Percentiles rank a stretch among this genome's conserved stretches.
phyloP scores from a whole-genome alignment of 2,329 filamentous ascomycete species.

The Chalara sp. region DNA sequence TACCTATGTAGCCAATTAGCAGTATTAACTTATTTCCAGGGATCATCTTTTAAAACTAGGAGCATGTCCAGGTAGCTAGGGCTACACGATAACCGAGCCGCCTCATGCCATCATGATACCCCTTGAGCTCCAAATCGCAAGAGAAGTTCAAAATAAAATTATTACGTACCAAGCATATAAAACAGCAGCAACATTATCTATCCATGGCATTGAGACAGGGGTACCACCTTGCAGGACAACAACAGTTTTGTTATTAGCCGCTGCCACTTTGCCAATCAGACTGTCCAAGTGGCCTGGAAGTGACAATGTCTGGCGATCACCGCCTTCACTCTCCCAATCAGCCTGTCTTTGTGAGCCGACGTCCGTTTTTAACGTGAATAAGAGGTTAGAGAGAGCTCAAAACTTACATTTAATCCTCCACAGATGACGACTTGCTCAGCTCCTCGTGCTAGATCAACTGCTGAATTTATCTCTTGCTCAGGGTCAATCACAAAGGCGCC shows the following conservation, averaged over 20 bases:
- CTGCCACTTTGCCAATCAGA: conserved; percentile 44
- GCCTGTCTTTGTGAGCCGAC: not conserved
- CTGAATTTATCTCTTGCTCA: conserved; percentile 54
- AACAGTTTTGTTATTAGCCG: conserved; percentile 49
- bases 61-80: no score
- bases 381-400: no score
- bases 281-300: conserved; percentile 21
- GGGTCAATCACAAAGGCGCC: conserved; percentile 49
- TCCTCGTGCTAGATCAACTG: conserved; percentile 57
- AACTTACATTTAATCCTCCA: conserved; percentile 58
- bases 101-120: no score
- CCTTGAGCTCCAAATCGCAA: no score
- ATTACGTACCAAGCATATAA: conserved; percentile 37
- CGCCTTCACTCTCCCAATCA: conserved; percentile 31
- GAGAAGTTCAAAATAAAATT: no score
- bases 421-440: conserved; percentile 73
- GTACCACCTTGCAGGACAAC: conserved; percentile 57
- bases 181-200: conserved; percentile 29
- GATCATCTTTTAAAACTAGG: no score
- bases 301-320: conserved; percentile 18
- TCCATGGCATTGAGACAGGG: conserved; percentile 48
- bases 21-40: no score
- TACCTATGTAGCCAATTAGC: conserved; percentile 19
- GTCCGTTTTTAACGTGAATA: no score
- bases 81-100: no score